A percentile compares a stretch with the other conserved stretches of the same genome.
Evolutionary conservation across 306 rosid species (phyloP).

Genomic region (Quillaja saponaria): DNA sequence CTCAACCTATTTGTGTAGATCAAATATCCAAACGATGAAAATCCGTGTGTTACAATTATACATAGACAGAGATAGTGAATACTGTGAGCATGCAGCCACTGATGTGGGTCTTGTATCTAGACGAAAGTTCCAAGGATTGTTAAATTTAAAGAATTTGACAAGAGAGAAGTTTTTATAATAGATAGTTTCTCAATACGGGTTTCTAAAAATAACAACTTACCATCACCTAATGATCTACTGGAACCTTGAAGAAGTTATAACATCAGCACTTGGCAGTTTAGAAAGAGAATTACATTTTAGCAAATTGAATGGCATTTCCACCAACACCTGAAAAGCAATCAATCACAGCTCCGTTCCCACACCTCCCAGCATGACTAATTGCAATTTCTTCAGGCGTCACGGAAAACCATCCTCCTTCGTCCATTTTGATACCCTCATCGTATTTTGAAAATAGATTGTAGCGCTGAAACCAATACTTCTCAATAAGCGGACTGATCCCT

Average conservation of each 20-base stretch:
- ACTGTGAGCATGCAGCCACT: no score
- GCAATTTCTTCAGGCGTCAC: constrained; percentile 46
- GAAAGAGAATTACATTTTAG: constrained; percentile 20
- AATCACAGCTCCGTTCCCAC: constrained; percentile 25
- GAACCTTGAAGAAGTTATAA: not conserved
- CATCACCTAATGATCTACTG: no score
- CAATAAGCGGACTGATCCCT: constrained; percentile 29
- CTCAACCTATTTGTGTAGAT: not conserved
- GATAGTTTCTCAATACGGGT: no score
- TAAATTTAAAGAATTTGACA: no score
- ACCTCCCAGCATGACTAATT: constrained; percentile 34
- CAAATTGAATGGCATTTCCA: constrained; percentile 44
- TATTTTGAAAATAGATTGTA: constrained; percentile 36
- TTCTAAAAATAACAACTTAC: no score
- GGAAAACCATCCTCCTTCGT: constrained; percentile 44
- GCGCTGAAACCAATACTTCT: constrained; percentile 42
- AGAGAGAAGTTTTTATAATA: no score
- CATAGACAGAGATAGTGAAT: no score
- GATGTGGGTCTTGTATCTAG: no score
- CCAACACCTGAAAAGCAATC: constrained; percentile 44
- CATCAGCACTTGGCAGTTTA: not conserved
- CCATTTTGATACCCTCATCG: constrained; percentile 41
- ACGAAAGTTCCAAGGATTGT: no score
- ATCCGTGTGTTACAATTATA: no score
- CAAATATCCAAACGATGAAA: not conserved